Percentiles rank a stretch among this genome's conserved stretches.
These are phyloP conservation scores for Monosporascus sp. DNA, from an alignment of 2,329 filamentous ascomycete genomes.

Conservation along the genomic window DNA sequence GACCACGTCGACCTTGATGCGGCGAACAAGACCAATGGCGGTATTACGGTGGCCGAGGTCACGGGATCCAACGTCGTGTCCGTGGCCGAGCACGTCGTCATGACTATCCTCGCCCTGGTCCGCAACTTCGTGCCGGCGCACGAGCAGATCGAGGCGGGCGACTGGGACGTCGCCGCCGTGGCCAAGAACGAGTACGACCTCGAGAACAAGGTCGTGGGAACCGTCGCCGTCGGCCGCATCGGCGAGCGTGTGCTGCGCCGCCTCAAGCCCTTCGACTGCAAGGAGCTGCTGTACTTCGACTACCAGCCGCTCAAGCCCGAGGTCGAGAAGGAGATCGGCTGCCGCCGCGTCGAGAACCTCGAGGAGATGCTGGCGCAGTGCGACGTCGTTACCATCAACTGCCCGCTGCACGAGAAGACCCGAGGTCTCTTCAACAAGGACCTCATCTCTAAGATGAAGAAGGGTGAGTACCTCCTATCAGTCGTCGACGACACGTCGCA, in stretches of 20 bases:
- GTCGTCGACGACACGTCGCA: too few relatives aligned
- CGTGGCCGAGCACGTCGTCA: slow-evolving; percentile 97
- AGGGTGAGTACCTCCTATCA: slow-evolving; percentile 48
- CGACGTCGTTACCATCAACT: slow-evolving; percentile 99
- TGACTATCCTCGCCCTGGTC: slow-evolving; percentile 94
- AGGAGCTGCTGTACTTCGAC: slow-evolving; percentile 98
- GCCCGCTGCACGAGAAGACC: slow-evolving; percentile 97
- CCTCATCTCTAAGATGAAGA: slow-evolving; percentile 98
- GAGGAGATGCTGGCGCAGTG: slow-evolving; percentile 94
- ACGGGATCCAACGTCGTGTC: slow-evolving; percentile 98
- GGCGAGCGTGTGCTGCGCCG: slow-evolving; percentile 95
- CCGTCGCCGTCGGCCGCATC: slow-evolving; percentile 94
- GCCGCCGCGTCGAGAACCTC: slow-evolving; percentile 78
- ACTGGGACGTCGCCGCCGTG: slow-evolving; percentile 92
- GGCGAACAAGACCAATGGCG: slow-evolving; percentile 97
- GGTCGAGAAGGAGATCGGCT: slow-evolving; percentile 92
- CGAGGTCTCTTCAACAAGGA: slow-evolving; percentile 98
- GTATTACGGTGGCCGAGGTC: slow-evolving; percentile 94
- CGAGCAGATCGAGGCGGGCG: slow-evolving; percentile 81
- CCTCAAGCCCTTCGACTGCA: slow-evolving; percentile 97
- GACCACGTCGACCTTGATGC: slow-evolving; percentile 97
- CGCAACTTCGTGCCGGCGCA: slow-evolving; percentile 98
- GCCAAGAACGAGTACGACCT: slow-evolving; percentile 99
- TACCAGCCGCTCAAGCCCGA: slow-evolving; percentile 90
- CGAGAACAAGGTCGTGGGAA: slow-evolving; percentile 95